Base-by-base conservation (phyloP, 2,329 filamentous ascomycete species). In the Cordyceps fumosorosea region DNA sequence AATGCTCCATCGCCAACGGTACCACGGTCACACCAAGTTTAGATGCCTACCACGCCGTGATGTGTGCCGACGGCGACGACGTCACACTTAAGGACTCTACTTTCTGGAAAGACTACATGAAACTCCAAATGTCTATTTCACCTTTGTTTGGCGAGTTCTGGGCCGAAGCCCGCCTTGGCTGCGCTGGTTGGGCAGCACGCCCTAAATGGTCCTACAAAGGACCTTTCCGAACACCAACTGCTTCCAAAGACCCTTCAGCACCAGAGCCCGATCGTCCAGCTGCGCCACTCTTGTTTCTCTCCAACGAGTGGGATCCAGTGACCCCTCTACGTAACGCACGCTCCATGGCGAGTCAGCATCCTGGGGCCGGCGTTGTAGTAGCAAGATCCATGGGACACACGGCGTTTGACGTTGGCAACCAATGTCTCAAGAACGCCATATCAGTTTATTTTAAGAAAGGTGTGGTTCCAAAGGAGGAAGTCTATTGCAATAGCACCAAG, bases 221-320 rank as follows among this genome's bases (percentile, higher is more conserved):
- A 12, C 59, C 59, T 11, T 62, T 62, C 44, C 32, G 12, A n/a
- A 56, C 59, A 14, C 59, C 59, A 11, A 22, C 24, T 18, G 26
- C 52, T 11, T 60, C 57, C 12, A 53, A 44, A 40, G 26, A 52
- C 22, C 20, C 57, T 6, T 60, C 37, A 11, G 42, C 66, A 32
- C 16, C 68, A 1, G 62, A 65, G 2, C 64, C 65, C 12, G 74
- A 69, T 7, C 71, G 65, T 40, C 79, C 79, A 0, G 68, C 69
- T 1, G 75, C 75, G 3, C 79, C 80, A 4, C 65, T 81, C 24
- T 67, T 81, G 26, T 80, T 80, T 66, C 63, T 81, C 4, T 72
- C 74, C 16, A 77, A 75, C 56, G 64, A 71, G 6, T 71, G 76
- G 14, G 79, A 81, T 61, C 80, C 80, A n/a, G 75, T 80, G 12